Base-by-base conservation (phyloP, 257 asterid genomes). In the Gynochthodes officinalis region DNA sequence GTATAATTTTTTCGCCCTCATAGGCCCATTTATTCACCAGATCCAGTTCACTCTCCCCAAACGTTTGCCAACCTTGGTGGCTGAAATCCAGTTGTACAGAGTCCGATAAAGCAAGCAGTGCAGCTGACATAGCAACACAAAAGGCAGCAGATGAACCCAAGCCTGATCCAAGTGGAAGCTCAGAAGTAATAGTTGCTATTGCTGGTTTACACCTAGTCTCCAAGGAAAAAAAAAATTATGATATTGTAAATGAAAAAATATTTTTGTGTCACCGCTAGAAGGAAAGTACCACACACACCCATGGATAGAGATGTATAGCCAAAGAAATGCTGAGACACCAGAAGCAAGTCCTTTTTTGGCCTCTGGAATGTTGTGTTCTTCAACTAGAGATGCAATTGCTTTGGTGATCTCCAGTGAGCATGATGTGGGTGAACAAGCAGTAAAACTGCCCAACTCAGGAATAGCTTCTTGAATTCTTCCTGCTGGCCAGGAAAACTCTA, bases 131-230 rank as follows among this genome's bases (percentile, higher is more conserved):
- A 32, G 98, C 89, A 70, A 94, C 98, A 82, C 98, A 91, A 9
- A 94, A 78, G 64, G 98, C 91, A 78, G 99, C 98, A 71, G 99
- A 95, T 27, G 99, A 95, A 78, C 99, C 98, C 86, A 95, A 88
- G 70, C 99, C 99, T 75, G 99, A 68, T 75, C 99, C 99, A 66
- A 92, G 75, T 57, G 99, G 98, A 78, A 92, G 95, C 87, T 94
- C 99, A 70, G 99, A 89, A 78, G 79, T 84, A 67, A 94, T 93
- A 66, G 83, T 84, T 63, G 82, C 89, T 82, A 78, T 88, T 83
- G 97, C 99, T 60, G 99, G 96, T 82, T 92, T 92, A 78, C 79
- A 73, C 60, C 98, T 93, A 86, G 72, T 78, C 72, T 73, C 54
- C 78, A 33, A 76, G 8, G 50, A 75, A 71, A 72, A 70, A 73